phyloP scores from a whole-genome alignment of 2,329 filamentous ascomycete species.

The Colletotrichum kahawae region DNA sequence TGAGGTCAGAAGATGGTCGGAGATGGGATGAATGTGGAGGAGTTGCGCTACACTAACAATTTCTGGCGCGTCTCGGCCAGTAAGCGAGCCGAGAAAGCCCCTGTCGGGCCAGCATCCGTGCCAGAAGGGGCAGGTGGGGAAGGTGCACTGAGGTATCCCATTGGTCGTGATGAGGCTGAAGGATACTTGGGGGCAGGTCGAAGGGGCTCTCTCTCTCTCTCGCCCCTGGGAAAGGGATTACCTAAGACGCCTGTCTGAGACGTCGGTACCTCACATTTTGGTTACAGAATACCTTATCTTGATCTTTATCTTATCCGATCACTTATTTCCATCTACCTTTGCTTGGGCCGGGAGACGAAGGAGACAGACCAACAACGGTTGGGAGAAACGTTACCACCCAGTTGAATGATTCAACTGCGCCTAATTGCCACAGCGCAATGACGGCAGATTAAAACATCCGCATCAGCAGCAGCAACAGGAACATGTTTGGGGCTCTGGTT shows the following conservation, averaged over 20 bases:
- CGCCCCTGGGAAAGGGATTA: not conserved
- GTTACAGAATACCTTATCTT: not conserved
- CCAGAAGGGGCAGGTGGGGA: not conserved
- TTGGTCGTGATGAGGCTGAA: not conserved
- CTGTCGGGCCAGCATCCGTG: not conserved
- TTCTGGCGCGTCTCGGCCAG: slow-evolving; percentile 19
- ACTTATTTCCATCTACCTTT: not conserved
- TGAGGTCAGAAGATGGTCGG: slow-evolving; percentile 11
- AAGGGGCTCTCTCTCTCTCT: not conserved
- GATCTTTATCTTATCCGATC: not conserved
- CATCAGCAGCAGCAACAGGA: not conserved
- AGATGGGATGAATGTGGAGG: slow-evolving; percentile 19
- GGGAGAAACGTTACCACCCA: not conserved
- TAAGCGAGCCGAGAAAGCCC: slow-evolving; percentile 19
- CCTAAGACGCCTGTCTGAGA: not conserved
- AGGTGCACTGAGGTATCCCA: not conserved
- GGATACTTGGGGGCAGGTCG: not conserved
- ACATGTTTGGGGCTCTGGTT: slow-evolving; percentile 8
- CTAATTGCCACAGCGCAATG: not conserved
- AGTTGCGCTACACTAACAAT: slow-evolving; percentile 21
- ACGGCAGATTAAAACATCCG: not conserved
- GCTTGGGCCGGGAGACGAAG: not conserved
- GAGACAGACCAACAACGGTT: not conserved
- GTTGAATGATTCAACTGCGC: not conserved
- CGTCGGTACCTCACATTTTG: not conserved